A percentile compares a stretch with the other conserved stretches of the same genome.
Conservation (phyloP, 2,329 filamentous ascomycete genomes). For the Botrytis medusae region DNA sequence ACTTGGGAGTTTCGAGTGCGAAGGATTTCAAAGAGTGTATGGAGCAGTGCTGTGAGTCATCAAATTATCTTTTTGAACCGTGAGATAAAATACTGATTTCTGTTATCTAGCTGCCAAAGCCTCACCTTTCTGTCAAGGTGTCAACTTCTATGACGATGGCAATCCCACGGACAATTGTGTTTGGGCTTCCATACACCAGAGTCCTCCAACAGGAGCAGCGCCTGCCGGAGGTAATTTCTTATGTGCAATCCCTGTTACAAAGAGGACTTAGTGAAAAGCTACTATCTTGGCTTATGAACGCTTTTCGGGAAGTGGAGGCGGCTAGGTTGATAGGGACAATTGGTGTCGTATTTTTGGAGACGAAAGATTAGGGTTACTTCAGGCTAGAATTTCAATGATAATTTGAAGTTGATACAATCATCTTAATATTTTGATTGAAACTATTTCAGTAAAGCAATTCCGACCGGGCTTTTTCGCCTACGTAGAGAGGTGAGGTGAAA, state of each 20-base stretch:
- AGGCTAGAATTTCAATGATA: constrained; percentile 15
- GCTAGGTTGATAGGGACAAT: too few species aligned
- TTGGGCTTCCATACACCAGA: not conserved
- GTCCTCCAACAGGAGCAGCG: not conserved
- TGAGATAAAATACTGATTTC: not conserved
- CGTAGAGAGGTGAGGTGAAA: not conserved
- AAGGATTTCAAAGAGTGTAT: constrained; percentile 17
- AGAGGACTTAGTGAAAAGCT: not conserved
- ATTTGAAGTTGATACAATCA: not conserved
- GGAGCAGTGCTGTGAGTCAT: constrained; percentile 16
- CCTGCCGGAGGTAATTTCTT: constrained; percentile 7
- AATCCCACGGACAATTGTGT: constrained; percentile 13
- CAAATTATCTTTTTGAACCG: not conserved
- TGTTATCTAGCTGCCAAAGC: not conserved
- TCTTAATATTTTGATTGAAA: not conserved
- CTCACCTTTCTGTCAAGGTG: not conserved
- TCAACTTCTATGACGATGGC: constrained; percentile 12
- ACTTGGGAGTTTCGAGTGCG: constrained; percentile 10
- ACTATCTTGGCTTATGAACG: not conserved
- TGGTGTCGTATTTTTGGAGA: not conserved
- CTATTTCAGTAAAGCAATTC: not conserved
- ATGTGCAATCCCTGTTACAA: constrained; percentile 2
- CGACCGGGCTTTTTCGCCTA: not conserved
- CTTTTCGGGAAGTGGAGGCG: not conserved
- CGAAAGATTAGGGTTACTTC: not conserved